Base-by-base conservation (phyloP, 805 yeast species). In the Zygotorulaspora florentina region DNA sequence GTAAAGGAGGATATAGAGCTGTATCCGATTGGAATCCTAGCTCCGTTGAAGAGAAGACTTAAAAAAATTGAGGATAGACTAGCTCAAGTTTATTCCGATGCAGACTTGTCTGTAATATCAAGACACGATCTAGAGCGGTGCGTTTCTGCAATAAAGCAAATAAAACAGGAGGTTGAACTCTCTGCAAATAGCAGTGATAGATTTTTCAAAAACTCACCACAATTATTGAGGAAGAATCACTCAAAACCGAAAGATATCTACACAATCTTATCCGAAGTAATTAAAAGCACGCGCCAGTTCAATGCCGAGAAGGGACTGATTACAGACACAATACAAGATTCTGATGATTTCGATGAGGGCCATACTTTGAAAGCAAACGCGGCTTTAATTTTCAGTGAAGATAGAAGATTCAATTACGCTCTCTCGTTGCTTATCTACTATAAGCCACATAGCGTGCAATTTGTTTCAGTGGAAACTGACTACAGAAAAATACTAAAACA, bases 351-450 rank as follows among this genome's bases (percentile, higher is more conserved):
- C 16, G 56, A 57, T 30, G 58, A 51, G 28, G 61, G 59, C 1
- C 39, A 43, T 6, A 40, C 50, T 8, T 42, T 54, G 34, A 54
- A 54, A 42, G 40, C 47, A 28, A 59, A 61, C 38, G 55, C 59
- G 6, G 79, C 77, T 50, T 65, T 85, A 10, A 80, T 90, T 0
- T 91, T 88, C 59, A 79, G 82, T 12, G 75, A 77, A 35, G 98
- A 91, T 62, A 68, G 95, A 38, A 69, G 97, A 39, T 85, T 84
- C 58, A 80, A 77, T 54, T 96, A 90, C 56, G 83, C 85, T 10
- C 77, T 90, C 0, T 76, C 79, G 27, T 64, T 89, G 13, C 62
- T 91, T 29, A 90, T 50, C 5, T 56, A 54, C 37, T 48, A 55
- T 17, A 49, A 50, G 26, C 59, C 61, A 8, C 62, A 56, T 25